A percentile compares a stretch with the other conserved stretches of the same genome.
These are phyloP conservation scores for Phaeosphaeria sp. DNA, from an alignment of 2,329 filamentous ascomycete genomes.

Conservation along the genomic window DNA sequence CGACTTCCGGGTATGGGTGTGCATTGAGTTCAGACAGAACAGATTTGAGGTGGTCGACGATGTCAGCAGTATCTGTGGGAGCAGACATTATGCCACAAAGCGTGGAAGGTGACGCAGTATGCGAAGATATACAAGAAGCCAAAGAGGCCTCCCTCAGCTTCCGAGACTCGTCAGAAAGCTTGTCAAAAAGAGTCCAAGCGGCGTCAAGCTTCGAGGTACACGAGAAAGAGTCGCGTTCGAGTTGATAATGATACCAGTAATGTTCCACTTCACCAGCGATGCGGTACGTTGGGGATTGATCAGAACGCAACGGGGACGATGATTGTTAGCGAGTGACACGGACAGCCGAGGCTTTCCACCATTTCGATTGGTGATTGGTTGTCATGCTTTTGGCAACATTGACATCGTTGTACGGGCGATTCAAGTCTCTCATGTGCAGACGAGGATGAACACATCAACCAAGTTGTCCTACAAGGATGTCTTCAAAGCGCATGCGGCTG, in stretches of 20 bases:
- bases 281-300: neutral
- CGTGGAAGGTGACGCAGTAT: neutral
- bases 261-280: neutral
- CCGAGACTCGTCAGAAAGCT: neutral
- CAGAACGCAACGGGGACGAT: neutral
- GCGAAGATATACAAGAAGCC: neutral
- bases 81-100: conserved; percentile 22
- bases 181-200: neutral
- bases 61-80: conserved; percentile 28
- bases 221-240: neutral
- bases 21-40: conserved; percentile 52
- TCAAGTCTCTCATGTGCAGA: neutral
- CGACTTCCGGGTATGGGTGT: conserved; percentile 58
- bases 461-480: neutral
- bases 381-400: neutral
- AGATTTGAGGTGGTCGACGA: conserved; percentile 50
- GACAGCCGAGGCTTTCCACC: neutral
- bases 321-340: neutral
- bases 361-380: neutral
- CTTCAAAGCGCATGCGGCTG: neutral
- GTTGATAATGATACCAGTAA: neutral
- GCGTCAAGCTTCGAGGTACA: neutral
- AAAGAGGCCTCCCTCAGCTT: neutral
- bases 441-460: neutral
- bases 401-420: neutral